A percentile compares a stretch with the other conserved stretches of the same genome.
phyloP scores from a whole-genome alignment of 2,329 filamentous ascomycete genomes.

The Aspergillus eucalypticola region DNA sequence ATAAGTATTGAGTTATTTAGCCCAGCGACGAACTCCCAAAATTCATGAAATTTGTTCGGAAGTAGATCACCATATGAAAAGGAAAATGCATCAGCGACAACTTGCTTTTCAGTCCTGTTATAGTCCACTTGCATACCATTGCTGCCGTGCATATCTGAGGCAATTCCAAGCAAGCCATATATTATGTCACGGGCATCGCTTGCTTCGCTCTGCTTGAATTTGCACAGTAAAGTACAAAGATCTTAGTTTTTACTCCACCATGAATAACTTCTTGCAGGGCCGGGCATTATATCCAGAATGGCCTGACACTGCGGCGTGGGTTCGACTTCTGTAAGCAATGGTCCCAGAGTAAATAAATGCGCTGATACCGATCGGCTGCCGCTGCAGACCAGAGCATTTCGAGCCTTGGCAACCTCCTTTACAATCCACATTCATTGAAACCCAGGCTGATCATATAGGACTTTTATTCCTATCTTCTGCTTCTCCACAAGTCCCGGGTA shows the following conservation, averaged over 20 bases:
- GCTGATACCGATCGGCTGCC: neutral
- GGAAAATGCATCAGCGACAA: neutral
- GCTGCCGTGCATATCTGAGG: neutral
- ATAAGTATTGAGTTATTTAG: neutral
- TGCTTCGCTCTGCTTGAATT: neutral
- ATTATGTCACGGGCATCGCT: neutral
- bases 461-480: neutral
- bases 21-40: neutral
- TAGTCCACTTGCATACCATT: neutral
- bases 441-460: neutral
- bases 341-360: neutral
- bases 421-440: neutral
- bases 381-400: neutral
- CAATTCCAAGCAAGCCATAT: neutral
- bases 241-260: neutral
- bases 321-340: neutral
- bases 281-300: neutral
- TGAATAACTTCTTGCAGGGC: neutral
- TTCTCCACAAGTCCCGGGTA: neutral
- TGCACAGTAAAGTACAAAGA: neutral
- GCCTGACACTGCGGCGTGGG: neutral
- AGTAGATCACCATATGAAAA: neutral
- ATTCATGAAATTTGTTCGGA: neutral
- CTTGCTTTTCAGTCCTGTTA: neutral
- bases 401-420: neutral